Evolutionary conservation across 352 stramenopile species (phyloP), one percentile per base, ranked within the genome.

Genomic region (Phytophthora syringae): DNA sequence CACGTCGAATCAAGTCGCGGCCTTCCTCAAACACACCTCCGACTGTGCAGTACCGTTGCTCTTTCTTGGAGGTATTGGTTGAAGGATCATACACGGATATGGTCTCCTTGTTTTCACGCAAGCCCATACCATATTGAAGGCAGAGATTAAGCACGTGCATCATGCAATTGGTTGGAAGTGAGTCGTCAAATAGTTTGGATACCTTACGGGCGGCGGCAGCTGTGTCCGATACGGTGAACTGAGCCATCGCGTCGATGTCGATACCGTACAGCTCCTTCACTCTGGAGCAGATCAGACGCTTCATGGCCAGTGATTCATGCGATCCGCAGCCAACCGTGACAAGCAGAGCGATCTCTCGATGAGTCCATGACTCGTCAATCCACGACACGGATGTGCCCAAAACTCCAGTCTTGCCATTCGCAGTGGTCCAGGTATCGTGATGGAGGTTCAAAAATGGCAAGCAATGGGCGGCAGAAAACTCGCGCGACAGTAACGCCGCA

Each of bases 141-240:
- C 58, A 66, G 10, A 66, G n/a, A 11, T 66, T 66, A 0, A 60
- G 21, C 1, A 42, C 7, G 18, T 53, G 58, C 49, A 66, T 66
- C 0, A 12, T 28, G 18, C 49, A 66, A 21, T 66, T 27, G 5
- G 40, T 48, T 1, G 16, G 32, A 9, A 34, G 1, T 5, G 27
- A 22, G 3, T 53, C 37, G 16, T 59, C 49, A 7, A 60, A 66
- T 0, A 43, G 47, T 7, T 48, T 50, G 4, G 49, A 66, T 1
- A 49, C n/a, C 12, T 60, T 60, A 1, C 58, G 36, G 0, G 48
- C 57, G n/a, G 25, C 22, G 10, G 48, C 1, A 2, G 57, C 22
- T 6, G 40, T 66, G 16, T 54, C 58, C 2, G 58, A 66, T 10
- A 54, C 20, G 1, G 40, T 36, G 15, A 66, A 53, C 40, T 60